Evolutionary conservation across 306 rosid genomes (phyloP).

Genomic region (Fragaria ananassa): DNA sequence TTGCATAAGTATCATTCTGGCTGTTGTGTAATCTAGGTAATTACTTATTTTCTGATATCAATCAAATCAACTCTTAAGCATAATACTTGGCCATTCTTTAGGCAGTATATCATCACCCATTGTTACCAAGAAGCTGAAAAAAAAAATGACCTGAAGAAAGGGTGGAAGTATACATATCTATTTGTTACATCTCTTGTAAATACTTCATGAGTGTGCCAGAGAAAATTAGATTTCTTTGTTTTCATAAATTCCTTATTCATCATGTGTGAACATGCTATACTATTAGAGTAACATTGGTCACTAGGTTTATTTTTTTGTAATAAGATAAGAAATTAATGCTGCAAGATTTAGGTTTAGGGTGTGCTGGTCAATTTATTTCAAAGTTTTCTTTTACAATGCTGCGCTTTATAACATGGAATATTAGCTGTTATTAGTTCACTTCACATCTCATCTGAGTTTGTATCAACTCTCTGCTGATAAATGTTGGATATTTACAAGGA

Average conservation of each 20-base stretch:
- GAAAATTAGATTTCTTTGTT: background rate
- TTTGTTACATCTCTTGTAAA: background rate
- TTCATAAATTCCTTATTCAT: background rate
- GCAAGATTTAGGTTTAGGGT: constrained; percentile 1
- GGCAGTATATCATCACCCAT: background rate
- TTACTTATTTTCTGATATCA: background rate
- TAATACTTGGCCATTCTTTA: background rate
- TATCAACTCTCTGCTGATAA: background rate
- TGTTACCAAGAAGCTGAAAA: background rate
- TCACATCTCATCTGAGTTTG: background rate
- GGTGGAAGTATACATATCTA: background rate
- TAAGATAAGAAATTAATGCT: background rate
- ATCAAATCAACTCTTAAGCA: background rate
- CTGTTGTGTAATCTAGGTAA: background rate
- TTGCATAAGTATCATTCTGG: background rate
- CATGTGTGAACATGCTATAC: background rate
- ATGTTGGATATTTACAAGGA: constrained; percentile 15
- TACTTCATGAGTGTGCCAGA: background rate
- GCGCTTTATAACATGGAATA: constrained; percentile 14
- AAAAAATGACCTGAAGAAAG: background rate
- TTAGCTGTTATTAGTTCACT: background rate
- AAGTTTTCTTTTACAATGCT: background rate
- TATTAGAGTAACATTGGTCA: background rate
- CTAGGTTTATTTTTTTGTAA: background rate
- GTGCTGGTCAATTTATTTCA: background rate